phyloP scores from a whole-genome alignment of 139 green algal species.

The Micractinium sp. region DNA sequence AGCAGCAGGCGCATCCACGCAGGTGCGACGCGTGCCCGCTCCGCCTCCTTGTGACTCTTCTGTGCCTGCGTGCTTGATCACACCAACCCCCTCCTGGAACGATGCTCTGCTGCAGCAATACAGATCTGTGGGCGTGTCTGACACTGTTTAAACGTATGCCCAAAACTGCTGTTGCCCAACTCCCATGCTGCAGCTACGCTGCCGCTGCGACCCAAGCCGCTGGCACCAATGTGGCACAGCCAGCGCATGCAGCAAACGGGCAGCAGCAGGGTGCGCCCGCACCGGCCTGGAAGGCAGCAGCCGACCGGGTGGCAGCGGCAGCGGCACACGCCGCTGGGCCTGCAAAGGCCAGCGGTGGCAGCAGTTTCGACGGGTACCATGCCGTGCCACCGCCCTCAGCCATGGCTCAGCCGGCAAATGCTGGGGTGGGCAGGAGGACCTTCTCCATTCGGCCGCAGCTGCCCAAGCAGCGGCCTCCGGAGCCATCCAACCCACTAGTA shows the following conservation, averaged over 20 bases:
- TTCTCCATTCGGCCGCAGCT: slow-evolving; percentile 45
- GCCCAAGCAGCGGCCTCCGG: slow-evolving; percentile 6
- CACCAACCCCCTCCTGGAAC: background rate
- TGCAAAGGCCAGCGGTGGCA: background rate
- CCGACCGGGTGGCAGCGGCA: background rate
- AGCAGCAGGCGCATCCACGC: background rate
- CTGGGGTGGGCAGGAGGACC: background rate
- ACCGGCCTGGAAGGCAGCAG: slow-evolving; percentile 20
- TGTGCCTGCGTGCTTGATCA: background rate
- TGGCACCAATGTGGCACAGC: background rate
- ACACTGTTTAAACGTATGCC: background rate
- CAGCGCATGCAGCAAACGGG: background rate
- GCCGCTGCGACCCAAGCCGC: background rate
- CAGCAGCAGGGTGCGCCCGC: background rate
- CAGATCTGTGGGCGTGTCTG: background rate
- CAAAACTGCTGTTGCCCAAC: background rate
- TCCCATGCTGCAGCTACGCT: background rate
- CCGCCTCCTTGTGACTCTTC: too few species aligned
- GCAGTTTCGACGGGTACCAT: background rate
- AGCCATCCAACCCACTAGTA: slow-evolving; percentile 5
- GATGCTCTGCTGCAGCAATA: background rate
- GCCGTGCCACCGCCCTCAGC: slow-evolving; percentile 4
- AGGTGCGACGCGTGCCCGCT: background rate
- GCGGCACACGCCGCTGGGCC: background rate
- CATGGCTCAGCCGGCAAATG: background rate